Percentiles rank a stretch among this genome's conserved stretches.
These are phyloP conservation scores for Graphium sp. DNA, from an alignment of 2,329 filamentous ascomycete species.

Conservation along the genomic window DNA sequence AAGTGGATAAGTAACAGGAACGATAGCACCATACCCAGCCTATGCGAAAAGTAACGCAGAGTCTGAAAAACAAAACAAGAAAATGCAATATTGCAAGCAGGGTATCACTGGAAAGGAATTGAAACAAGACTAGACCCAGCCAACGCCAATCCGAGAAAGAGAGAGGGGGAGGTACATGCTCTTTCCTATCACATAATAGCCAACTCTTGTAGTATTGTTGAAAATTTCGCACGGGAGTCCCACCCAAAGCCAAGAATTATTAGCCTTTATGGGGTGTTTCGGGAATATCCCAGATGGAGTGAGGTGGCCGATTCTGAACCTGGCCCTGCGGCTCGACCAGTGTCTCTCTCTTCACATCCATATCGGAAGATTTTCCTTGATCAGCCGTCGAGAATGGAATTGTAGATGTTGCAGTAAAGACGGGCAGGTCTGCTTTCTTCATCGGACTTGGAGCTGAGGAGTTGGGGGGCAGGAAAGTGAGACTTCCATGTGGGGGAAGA, in stretches of 20 bases:
- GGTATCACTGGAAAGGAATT: neutral
- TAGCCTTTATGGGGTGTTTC: slow-evolving; percentile 13
- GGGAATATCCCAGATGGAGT: slow-evolving; percentile 15
- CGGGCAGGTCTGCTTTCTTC: slow-evolving; percentile 19
- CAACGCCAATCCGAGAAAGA: neutral
- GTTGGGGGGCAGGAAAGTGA: slow-evolving; percentile 36
- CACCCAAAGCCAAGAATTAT: neutral
- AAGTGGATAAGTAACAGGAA: neutral
- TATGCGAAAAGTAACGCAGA: neutral
- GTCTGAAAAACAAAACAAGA: neutral
- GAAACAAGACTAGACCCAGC: neutral
- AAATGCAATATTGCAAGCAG: neutral
- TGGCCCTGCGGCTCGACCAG: neutral
- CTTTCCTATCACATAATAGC: neutral
- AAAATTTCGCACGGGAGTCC: no score
- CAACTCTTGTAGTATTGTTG: neutral
- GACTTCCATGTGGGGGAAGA: slow-evolving; percentile 18
- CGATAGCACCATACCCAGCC: neutral
- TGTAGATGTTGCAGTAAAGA: slow-evolving; percentile 22
- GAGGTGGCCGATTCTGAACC: slow-evolving; percentile 4
- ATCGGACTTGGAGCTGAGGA: slow-evolving; percentile 17
- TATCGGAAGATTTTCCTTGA: neutral
- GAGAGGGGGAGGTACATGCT: neutral
- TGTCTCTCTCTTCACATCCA: neutral
- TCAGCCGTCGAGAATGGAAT: slow-evolving; percentile 26